A percentile compares a stretch with the other conserved stretches of the same genome.
These are phyloP conservation scores for Arthroderma uncinatum DNA, from an alignment of 2,329 filamentous ascomycete genomes.

Conservation along the genomic window DNA sequence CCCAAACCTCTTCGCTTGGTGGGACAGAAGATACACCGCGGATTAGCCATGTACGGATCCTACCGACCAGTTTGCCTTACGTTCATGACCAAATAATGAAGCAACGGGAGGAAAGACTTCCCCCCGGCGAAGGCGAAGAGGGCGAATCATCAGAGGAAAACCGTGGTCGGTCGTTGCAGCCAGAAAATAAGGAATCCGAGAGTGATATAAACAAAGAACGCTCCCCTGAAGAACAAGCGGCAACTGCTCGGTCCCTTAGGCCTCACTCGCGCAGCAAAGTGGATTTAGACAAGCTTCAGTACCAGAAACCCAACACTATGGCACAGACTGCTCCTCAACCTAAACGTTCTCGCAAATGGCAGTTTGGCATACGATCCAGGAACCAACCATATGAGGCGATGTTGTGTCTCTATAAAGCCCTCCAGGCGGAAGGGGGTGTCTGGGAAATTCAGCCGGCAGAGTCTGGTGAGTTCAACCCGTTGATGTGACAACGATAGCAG, in stretches of 20 bases:
- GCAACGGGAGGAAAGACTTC: conserved; percentile 27
- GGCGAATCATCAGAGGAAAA: not conserved
- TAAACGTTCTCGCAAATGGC: conserved; percentile 75
- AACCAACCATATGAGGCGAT: conserved; percentile 93
- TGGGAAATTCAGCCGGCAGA: conserved; percentile 55
- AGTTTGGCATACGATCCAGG: conserved; percentile 90
- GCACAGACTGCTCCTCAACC: conserved; percentile 39
- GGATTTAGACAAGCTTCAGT: conserved; percentile 51
- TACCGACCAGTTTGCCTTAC: conserved; percentile 80
- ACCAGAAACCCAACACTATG: conserved; percentile 46
- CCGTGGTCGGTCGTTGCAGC: not conserved
- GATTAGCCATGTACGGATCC: conserved; percentile 76
- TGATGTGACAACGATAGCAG: not conserved
- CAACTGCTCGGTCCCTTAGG: conserved; percentile 68
- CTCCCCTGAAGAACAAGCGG: conserved; percentile 62
- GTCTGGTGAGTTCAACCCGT: conserved; percentile 22
- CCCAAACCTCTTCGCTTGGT: conserved; percentile 8
- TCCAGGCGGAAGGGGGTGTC: conserved; percentile 75
- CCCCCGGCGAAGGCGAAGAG: not conserved
- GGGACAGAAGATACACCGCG: conserved; percentile 33
- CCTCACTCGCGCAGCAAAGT: conserved; percentile 67
- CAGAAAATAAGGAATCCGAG: conserved; percentile 3
- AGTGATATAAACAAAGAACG: conserved; percentile 17
- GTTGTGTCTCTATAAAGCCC: conserved; percentile 85
- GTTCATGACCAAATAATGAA: conserved; percentile 90